Conservation (phyloP, 352 stramenopile genomes). For the Pythium folliculosum region DNA sequence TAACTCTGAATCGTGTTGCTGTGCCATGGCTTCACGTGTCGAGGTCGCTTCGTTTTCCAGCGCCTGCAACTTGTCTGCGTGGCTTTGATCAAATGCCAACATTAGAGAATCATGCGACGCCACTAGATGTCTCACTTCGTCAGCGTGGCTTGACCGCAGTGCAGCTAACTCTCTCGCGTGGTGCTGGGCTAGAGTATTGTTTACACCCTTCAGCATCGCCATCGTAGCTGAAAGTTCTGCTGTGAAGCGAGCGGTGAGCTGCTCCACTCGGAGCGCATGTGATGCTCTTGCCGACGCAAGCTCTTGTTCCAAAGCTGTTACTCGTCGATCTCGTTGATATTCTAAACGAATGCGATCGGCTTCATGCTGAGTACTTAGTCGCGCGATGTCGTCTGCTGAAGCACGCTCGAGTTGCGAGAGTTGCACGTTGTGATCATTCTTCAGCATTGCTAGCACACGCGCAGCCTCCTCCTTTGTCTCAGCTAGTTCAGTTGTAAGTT, state of each 20-base stretch:
- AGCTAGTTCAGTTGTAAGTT: constrained; percentile 14
- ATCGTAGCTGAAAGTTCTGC: constrained; percentile 6
- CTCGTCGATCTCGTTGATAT: constrained; percentile 1
- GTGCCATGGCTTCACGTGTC: constrained; percentile 15
- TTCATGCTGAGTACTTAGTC: constrained; percentile 29
- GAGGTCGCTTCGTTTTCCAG: neutral
- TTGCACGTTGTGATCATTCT: constrained; percentile 29
- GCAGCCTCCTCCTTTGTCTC: constrained; percentile 10
- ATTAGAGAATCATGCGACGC: constrained; percentile 3
- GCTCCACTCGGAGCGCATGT: constrained; percentile 6
- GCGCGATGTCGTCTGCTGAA: constrained; percentile 15
- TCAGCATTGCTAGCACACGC: neutral
- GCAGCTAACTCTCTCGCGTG: constrained; percentile 1
- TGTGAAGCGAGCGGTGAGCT: constrained; percentile 6
- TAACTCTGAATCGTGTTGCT: constrained; percentile 25
- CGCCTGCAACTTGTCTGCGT: constrained; percentile 29
- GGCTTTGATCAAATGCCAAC: constrained; percentile 1
- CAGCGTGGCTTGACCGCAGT: constrained; percentile 2
- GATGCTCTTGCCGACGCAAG: neutral
- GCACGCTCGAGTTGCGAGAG: constrained; percentile 25
- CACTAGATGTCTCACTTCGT: neutral
- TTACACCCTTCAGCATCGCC: constrained; percentile 10
- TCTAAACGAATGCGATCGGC: constrained; percentile 28
- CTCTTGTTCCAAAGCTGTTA: neutral
- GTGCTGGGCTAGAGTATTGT: neutral